These are phyloP conservation scores for Lecanicillium sp. DNA, from an alignment of 2,329 filamentous ascomycete species.

Conservation along the genomic window DNA sequence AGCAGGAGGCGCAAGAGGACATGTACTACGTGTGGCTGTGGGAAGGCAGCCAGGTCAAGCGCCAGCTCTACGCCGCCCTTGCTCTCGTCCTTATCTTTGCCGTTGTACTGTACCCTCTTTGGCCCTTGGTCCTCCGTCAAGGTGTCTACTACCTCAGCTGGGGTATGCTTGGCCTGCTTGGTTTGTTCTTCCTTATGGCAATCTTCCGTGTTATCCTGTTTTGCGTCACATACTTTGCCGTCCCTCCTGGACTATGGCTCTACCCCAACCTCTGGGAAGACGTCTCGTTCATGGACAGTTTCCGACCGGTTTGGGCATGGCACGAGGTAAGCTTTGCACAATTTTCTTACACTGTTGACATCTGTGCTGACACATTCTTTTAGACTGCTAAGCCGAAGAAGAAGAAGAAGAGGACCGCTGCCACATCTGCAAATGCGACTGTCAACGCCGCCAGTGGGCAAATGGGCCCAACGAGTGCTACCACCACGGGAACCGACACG, in stretches of 20 bases:
- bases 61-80: conserved; percentile 80
- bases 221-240: conserved; percentile 78
- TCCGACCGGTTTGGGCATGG: conserved; percentile 95
- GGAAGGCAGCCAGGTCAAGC: conserved; percentile 88
- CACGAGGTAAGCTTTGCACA: conserved; percentile 63
- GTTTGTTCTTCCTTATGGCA: conserved; percentile 93
- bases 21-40: conserved; percentile 97
- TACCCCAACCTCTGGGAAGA: conserved; percentile 98
- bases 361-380: conserved; percentile 13
- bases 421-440: conserved; percentile 25
- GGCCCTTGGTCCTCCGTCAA: conserved; percentile 83
- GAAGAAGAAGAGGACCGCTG: conserved; percentile 45
- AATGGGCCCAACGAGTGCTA: conserved; percentile 42
- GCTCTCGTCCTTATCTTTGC: conserved; percentile 79
- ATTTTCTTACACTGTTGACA: not conserved
- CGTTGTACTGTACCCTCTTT: conserved; percentile 89
- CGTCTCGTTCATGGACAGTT: conserved; percentile 96
- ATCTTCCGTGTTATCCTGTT: conserved; percentile 95
- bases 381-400: conserved; percentile 36
- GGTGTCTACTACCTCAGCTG: conserved; percentile 97
- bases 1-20: conserved; percentile 80
- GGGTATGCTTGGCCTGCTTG: conserved; percentile 82
- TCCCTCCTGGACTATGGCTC: conserved; percentile 87
- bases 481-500: conserved; percentile 48
- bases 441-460: conserved; percentile 47